Conservation (phyloP, 306 rosid species). For the Prinsepia uniflora region DNA sequence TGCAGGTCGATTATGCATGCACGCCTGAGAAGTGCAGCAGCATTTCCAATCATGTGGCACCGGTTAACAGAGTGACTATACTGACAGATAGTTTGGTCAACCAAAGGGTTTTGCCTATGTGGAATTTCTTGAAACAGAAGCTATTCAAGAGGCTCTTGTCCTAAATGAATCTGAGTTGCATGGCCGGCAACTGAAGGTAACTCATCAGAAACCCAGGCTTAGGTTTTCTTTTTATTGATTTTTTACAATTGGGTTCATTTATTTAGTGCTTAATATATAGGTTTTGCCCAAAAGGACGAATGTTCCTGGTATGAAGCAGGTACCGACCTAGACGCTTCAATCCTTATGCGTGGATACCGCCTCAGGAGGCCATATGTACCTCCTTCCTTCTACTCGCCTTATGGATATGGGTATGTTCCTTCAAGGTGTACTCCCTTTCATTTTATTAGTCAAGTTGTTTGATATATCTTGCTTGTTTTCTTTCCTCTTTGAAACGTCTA, state of each 20-base stretch:
- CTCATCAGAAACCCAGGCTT: neutral
- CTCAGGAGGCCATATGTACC: slow-evolving; percentile 78
- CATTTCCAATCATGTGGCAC: slow-evolving; percentile 96
- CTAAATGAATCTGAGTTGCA: slow-evolving; percentile 86
- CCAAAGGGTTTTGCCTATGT: slow-evolving; percentile 97
- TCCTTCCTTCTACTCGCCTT: slow-evolving; percentile 71
- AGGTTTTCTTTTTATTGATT: neutral
- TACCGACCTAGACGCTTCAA: slow-evolving; percentile 67
- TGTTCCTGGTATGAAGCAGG: slow-evolving; percentile 97
- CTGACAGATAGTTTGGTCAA: slow-evolving; percentile 84
- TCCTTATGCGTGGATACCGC: slow-evolving; percentile 67
- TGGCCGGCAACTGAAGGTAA: slow-evolving; percentile 86
- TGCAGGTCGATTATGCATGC: slow-evolving; percentile 94
- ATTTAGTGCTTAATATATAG: slow-evolving; percentile 25
- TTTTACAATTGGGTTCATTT: neutral
- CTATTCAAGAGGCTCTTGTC: slow-evolving; percentile 79
- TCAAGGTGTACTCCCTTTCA: slow-evolving; percentile 3
- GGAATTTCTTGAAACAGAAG: slow-evolving; percentile 82
- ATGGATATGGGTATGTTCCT: slow-evolving; percentile 80
- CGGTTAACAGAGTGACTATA: slow-evolving; percentile 84
- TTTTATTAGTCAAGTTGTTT: slow-evolving; percentile 2
- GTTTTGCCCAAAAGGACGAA: slow-evolving; percentile 91
- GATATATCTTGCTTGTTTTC: slow-evolving; percentile 12
- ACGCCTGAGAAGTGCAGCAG: slow-evolving; percentile 99
- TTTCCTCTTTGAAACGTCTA: slow-evolving; percentile 23